Percentiles rank a stretch among this genome's conserved stretches.
phyloP scores from a whole-genome alignment of 805 yeast species.

The Torulaspora microellipsoides region DNA sequence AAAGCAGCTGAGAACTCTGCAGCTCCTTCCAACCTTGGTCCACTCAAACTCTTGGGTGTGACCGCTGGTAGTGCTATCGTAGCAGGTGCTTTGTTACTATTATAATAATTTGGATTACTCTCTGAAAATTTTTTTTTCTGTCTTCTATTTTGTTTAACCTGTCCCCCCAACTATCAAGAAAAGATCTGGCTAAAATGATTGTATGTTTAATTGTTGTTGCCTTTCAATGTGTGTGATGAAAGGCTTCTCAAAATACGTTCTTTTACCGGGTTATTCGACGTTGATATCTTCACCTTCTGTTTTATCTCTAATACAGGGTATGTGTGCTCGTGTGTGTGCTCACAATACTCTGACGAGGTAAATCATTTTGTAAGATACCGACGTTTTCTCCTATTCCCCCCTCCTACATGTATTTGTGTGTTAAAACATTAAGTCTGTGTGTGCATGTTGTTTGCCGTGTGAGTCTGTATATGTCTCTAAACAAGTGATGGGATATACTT shows the following conservation, averaged over 20 bases:
- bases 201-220: not conserved
- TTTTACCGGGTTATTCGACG: not conserved
- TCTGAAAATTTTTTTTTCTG: not conserved
- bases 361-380: not conserved
- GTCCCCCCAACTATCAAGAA: not conserved
- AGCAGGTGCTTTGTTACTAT: slow-evolving; percentile 47
- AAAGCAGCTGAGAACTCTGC: slow-evolving; percentile 25
- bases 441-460: slow-evolving; percentile 11
- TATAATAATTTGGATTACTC: slow-evolving; percentile 27
- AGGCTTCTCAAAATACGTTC: too few species aligned
- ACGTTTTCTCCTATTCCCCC: not conserved
- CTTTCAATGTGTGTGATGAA: not conserved
- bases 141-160: not conserved
- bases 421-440: slow-evolving; percentile 9
- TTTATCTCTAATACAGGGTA: too few species aligned
- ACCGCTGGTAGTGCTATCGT: slow-evolving; percentile 44
- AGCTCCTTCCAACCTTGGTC: slow-evolving; percentile 21
- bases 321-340: slow-evolving; percentile 12
- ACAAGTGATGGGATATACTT: slow-evolving; percentile 1
- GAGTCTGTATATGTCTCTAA: slow-evolving; percentile 12
- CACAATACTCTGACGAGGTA: not conserved
- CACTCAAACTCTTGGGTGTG: slow-evolving; percentile 29
- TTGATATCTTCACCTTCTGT: too few species aligned
- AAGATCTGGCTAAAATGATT: not conserved
- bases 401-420: slow-evolving; percentile 3